Conservation (phyloP, 768 basidiomycete genomes). For the Mycena haematopus region DNA sequence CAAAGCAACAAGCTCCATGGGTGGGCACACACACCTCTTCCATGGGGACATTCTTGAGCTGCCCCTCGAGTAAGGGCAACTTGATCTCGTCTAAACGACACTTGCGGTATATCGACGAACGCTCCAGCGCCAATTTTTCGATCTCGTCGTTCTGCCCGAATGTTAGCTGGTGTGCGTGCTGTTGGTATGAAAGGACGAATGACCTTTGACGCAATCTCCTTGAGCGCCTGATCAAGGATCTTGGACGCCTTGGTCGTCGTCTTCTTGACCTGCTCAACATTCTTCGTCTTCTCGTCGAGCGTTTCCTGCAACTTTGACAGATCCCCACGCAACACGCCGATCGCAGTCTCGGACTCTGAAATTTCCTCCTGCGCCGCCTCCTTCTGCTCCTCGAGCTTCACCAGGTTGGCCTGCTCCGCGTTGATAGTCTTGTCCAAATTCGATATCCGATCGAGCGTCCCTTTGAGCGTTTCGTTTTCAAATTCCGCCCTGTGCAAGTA, state of each 20-base stretch:
- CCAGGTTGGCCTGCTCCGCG: slow-evolving; percentile 61
- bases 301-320: slow-evolving; percentile 64
- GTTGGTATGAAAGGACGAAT: slow-evolving; percentile 32
- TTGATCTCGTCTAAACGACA: slow-evolving; percentile 93
- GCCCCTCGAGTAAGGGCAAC: slow-evolving; percentile 77
- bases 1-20: neutral
- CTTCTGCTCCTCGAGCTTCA: slow-evolving; percentile 61
- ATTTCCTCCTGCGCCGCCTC: slow-evolving; percentile 65
- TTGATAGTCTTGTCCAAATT: slow-evolving; percentile 58
- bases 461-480: slow-evolving; percentile 75
- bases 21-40: slow-evolving; percentile 72
- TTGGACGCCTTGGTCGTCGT: slow-evolving; percentile 72
- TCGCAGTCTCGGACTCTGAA: slow-evolving; percentile 56
- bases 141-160: slow-evolving; percentile 81
- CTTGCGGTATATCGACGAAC: slow-evolving; percentile 87
- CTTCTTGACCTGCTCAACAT: slow-evolving; percentile 79
- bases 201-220: slow-evolving; percentile 87
- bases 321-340: slow-evolving; percentile 64
- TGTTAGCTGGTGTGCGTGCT: slow-evolving; percentile 33
- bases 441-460: slow-evolving; percentile 65
- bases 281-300: slow-evolving; percentile 75
- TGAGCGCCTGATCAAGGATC: slow-evolving; percentile 83
- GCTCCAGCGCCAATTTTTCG: slow-evolving; percentile 83
- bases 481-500: slow-evolving; percentile 70
- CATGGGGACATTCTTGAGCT: slow-evolving; percentile 88